Evolutionary conservation across 148 eudicot species (phyloP).

Genomic region (Linanthus parryae): DNA sequence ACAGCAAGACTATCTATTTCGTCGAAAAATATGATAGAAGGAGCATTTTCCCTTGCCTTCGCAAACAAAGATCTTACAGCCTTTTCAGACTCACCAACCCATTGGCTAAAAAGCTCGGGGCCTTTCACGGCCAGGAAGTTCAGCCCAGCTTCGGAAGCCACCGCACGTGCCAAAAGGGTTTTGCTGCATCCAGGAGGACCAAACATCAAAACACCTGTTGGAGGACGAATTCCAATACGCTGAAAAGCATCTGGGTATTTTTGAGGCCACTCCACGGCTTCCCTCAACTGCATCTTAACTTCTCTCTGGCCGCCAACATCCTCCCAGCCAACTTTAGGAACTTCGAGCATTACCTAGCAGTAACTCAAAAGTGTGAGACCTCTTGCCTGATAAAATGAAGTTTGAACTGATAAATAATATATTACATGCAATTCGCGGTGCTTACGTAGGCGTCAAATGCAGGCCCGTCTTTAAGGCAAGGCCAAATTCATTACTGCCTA

Average conservation of each 20-base stretch:
- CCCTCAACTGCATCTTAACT: constrained; percentile 82
- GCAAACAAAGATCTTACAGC: constrained; percentile 81
- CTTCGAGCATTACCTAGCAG: constrained; percentile 74
- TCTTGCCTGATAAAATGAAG: too few species aligned
- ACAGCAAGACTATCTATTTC: constrained; percentile 94
- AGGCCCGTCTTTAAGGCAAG: too few species aligned
- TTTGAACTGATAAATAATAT: too few species aligned
- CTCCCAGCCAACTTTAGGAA: constrained; percentile 89
- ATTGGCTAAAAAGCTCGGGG: constrained; percentile 94
- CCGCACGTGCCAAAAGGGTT: constrained; percentile 96
- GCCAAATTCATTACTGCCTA: too few species aligned
- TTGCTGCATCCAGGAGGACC: constrained; percentile 99
- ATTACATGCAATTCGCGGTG: too few species aligned
- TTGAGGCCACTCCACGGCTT: constrained; percentile 97
- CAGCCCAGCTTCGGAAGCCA: constrained; percentile 88
- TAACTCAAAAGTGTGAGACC: background rate
- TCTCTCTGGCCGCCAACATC: constrained; percentile 96
- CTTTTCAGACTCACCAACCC: constrained; percentile 99
- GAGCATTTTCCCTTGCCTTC: constrained; percentile 94
- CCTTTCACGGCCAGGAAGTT: constrained; percentile 97
- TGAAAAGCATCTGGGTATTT: constrained; percentile 76
- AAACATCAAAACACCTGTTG: constrained; percentile 82
- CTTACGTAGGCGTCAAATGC: too few species aligned
- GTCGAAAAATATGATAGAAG: constrained; percentile 91
- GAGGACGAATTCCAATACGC: constrained; percentile 83